Conservation (phyloP, 2,329 filamentous ascomycete species). For the Juglanconis sp. region DNA sequence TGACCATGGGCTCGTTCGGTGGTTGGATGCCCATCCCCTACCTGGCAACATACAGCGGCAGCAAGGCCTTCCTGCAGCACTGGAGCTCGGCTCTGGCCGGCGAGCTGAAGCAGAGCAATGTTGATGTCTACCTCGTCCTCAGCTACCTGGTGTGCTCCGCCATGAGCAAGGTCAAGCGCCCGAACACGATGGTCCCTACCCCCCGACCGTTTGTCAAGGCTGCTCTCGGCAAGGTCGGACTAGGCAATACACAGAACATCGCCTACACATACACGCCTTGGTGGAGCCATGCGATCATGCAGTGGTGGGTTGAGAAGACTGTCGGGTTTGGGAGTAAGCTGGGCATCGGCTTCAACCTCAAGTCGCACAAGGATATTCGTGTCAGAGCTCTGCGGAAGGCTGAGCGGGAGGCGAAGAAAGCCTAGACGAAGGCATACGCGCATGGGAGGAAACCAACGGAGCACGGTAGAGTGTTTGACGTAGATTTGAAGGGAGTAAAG, state of each 20-base stretch:
- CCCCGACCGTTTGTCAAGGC: slow-evolving; percentile 79
- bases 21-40: slow-evolving; percentile 89
- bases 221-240: slow-evolving; percentile 76
- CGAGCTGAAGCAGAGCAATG: slow-evolving; percentile 75
- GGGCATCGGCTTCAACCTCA: slow-evolving; percentile 49
- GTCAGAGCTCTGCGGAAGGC: slow-evolving; percentile 79
- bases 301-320: slow-evolving; percentile 70
- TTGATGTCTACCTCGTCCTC: slow-evolving; percentile 88
- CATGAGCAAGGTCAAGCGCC: slow-evolving; percentile 91
- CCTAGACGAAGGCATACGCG: neutral
- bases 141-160: slow-evolving; percentile 92
- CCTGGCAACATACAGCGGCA: slow-evolving; percentile 92
- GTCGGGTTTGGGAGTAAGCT: slow-evolving; percentile 47
- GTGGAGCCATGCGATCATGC: slow-evolving; percentile 87
- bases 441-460: neutral
- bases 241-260: slow-evolving; percentile 73
- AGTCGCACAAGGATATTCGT: slow-evolving; percentile 81
- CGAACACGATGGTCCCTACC: slow-evolving; percentile 74
- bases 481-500: too few relatives aligned
- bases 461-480: too few relatives aligned
- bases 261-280: slow-evolving; percentile 86
- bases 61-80: slow-evolving; percentile 96
- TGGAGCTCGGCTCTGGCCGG: slow-evolving; percentile 86
- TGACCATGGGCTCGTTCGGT: slow-evolving; percentile 97
- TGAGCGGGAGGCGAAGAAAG: slow-evolving; percentile 75